Conservation (phyloP, 192 early-diverging fungal species). For the Backusella macrospora region DNA sequence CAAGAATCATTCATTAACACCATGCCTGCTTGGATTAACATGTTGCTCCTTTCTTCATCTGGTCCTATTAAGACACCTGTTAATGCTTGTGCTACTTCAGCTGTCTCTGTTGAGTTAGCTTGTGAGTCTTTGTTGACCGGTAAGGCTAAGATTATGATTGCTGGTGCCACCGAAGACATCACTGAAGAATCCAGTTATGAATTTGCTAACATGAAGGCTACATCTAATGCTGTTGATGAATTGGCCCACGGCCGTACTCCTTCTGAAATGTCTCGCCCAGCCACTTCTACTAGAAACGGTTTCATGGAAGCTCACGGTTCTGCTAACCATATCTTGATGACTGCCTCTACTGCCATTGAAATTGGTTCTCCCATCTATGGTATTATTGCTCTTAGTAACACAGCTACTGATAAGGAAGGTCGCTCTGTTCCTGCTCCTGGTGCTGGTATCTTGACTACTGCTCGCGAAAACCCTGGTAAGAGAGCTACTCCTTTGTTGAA, state of each 20-base stretch:
- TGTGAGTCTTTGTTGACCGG: conserved; percentile 87
- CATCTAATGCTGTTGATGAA: conserved; percentile 82
- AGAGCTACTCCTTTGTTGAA: conserved; percentile 67
- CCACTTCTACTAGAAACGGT: conserved; percentile 84
- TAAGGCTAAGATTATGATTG: conserved; percentile 92
- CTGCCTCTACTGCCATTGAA: conserved; percentile 81
- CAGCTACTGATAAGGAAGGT: conserved; percentile 94
- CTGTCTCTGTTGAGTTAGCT: conserved; percentile 89
- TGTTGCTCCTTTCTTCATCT: conserved; percentile 90
- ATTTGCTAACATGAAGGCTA: conserved; percentile 97
- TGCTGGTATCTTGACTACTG: conserved; percentile 90
- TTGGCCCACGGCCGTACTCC: conserved; percentile 85
- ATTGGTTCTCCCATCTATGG: conserved; percentile 94
- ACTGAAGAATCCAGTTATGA: conserved; percentile 92
- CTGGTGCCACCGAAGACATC: conserved; percentile 93
- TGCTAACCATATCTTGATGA: conserved; percentile 90
- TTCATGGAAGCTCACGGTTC: conserved; percentile 94
- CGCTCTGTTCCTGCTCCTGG: conserved; percentile 94
- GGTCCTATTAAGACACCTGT: conserved; percentile 94
- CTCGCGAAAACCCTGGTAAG: conserved; percentile 67
- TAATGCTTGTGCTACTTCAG: conserved; percentile 92
- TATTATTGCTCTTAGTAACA: conserved; percentile 85
- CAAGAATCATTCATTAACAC: conserved; percentile 98
- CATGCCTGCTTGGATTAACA: conserved; percentile 95
- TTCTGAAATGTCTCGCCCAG: conserved; percentile 88